Base-by-base conservation (phyloP, 345 rosid genomes). In the Lagerstroemia speciosa region DNA sequence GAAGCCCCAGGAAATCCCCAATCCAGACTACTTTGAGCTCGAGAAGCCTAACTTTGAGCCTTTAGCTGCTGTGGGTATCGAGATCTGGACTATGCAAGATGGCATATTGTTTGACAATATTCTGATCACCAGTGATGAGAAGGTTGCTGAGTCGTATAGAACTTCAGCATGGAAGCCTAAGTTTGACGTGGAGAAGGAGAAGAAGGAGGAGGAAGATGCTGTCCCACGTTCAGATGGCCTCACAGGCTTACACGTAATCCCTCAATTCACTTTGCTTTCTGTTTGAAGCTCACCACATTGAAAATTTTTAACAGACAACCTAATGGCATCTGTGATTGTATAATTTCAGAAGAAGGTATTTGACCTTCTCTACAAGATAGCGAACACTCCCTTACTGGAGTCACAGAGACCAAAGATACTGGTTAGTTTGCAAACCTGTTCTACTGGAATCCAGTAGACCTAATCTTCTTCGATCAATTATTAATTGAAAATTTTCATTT, bases 31-130 rank as follows among this genome's bases (percentile, higher is more conserved):
- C 83, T 83, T 81, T 32, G 87, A 81, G 81, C 78, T 80, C 26
- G 78, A 80, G 12, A 67, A 64, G 34, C 84, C 85, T 9, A 55
- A 85, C 46, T 81, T 85, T 62, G 87, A 83, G 78, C 85, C 89
- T 46, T 81, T 83, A 48, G 75, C 85, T 67, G 87, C 87, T 64
- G 55, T 83, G 70, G 89, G 85, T 22, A 81, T 85, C 67, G 89
- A 85, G 85, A 83, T 85, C 43, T 85, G 85, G 89, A 83, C 89
- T 20, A 85, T 85, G 89, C 87, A 83, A 67, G 89, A 85, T 73
- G 87, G 87, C 20, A 73, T 83, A 20, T 66, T 83, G 78, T 85
- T 83, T 41, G 85, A 82, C 65, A 81, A 83, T 58, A 68, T 85
- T 65, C 65, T 83, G 83, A 81, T 85, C 67, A 61, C 87, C 19